Evolutionary conservation across 805 yeast species (phyloP).

Genomic region (Candida vartiovaarae): DNA sequence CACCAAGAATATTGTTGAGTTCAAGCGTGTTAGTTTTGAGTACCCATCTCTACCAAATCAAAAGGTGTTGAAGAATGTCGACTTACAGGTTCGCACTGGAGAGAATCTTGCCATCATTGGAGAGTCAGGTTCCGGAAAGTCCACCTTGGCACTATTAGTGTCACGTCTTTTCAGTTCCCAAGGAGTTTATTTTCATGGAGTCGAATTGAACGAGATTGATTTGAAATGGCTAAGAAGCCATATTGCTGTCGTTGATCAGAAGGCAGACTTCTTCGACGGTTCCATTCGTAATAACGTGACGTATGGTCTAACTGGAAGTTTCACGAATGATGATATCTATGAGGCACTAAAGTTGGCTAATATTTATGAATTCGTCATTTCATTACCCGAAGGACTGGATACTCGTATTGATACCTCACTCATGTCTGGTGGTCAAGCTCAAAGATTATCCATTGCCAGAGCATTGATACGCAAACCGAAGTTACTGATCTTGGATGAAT

Average conservation of each 20-base stretch:
- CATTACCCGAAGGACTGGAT: conserved; percentile 51
- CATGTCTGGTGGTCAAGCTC: conserved; percentile 89
- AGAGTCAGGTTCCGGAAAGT: conserved; percentile 87
- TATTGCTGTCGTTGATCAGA: conserved; percentile 71
- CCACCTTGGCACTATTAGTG: conserved; percentile 59
- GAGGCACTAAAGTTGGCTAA: conserved; percentile 39
- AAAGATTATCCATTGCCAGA: conserved; percentile 77
- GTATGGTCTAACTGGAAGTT: conserved; percentile 41
- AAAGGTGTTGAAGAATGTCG: conserved; percentile 35
- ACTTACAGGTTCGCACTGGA: conserved; percentile 35
- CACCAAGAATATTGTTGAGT: conserved; percentile 25
- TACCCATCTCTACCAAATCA: conserved; percentile 33
- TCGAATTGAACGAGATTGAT: conserved; percentile 40
- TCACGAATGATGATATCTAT: conserved; percentile 30
- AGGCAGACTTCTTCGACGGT: conserved; percentile 65
- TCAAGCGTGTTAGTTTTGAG: conserved; percentile 41
- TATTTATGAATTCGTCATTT: conserved; percentile 45
- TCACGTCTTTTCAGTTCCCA: conserved; percentile 42
- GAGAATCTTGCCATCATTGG: conserved; percentile 70
- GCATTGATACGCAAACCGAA: conserved; percentile 65
- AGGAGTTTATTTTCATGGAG: conserved; percentile 37
- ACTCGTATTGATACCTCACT: conserved; percentile 47
- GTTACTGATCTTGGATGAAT: conserved; percentile 68
- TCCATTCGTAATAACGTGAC: conserved; percentile 62
- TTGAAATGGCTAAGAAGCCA: conserved; percentile 40